Conservation (phyloP, 1,139 yeast genomes). For the Scheffersomyces cryptocercus region DNA sequence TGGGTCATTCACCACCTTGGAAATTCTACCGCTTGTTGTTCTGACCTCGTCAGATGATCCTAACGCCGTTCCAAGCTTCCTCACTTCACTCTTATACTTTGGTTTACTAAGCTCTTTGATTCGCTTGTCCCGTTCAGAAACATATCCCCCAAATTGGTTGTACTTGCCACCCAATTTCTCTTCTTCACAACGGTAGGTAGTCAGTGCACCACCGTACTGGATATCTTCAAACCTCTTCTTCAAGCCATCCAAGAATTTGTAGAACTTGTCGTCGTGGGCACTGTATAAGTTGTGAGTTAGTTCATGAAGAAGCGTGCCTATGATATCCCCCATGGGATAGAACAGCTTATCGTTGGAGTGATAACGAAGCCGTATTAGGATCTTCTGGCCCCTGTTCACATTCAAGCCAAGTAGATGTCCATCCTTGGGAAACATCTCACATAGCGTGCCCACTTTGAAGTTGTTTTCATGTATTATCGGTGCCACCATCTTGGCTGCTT, state of each 20-base stretch:
- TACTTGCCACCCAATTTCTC: constrained; percentile 46
- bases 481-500: constrained; percentile 61
- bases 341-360: constrained; percentile 58
- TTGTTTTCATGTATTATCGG: constrained; percentile 74
- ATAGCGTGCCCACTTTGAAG: constrained; percentile 65
- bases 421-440: constrained; percentile 85
- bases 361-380: constrained; percentile 69
- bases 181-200: constrained; percentile 52
- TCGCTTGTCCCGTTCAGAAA: constrained; percentile 38
- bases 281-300: constrained; percentile 79
- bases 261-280: constrained; percentile 77
- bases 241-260: constrained; percentile 62
- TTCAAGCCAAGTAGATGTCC: constrained; percentile 73
- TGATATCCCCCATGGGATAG: constrained; percentile 62
- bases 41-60: constrained; percentile 3
- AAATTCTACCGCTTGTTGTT: constrained; percentile 1
- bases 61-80: constrained; percentile 30
- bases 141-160: constrained; percentile 16
- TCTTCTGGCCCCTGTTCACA: constrained; percentile 79
- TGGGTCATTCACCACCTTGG: constrained; percentile 8
- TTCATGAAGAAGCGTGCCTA: constrained; percentile 90
- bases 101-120: constrained; percentile 37
- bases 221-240: constrained; percentile 58
- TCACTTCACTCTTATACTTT: constrained; percentile 40
- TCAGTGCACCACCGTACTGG: constrained; percentile 46